phyloP scores from a whole-genome alignment of 192 early-diverging fungal species.

The Gigaspora rosea region DNA sequence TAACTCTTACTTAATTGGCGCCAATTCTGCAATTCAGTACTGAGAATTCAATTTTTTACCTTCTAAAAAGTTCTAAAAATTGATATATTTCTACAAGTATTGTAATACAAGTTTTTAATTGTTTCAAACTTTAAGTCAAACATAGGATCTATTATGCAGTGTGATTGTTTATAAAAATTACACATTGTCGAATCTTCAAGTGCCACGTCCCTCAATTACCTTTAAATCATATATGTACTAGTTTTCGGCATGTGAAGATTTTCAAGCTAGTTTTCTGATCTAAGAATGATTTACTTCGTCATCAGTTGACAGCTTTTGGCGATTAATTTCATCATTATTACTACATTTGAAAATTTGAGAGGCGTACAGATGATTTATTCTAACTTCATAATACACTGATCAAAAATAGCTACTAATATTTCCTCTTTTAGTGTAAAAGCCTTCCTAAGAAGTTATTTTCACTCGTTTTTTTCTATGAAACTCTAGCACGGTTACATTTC shows the following conservation, averaged over 20 bases:
- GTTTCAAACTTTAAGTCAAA: too few species aligned
- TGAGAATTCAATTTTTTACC: too few species aligned
- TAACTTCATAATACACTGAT: not conserved
- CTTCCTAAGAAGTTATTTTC: not conserved
- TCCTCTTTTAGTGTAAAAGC: not conserved
- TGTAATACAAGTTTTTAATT: too few species aligned
- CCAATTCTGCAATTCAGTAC: too few species aligned
- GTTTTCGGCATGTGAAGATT: not conserved
- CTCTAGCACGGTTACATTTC: too few species aligned
- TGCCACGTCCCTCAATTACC: not conserved
- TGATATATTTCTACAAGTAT: too few species aligned
- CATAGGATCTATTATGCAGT: too few species aligned
- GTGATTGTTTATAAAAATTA: too few species aligned
- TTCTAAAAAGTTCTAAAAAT: too few species aligned
- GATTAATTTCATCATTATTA: slow-evolving; percentile 6
- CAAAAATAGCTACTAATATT: not conserved
- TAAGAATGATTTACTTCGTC: not conserved
- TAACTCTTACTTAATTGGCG: too few species aligned
- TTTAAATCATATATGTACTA: not conserved
- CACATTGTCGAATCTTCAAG: not conserved
- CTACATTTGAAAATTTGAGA: not conserved
- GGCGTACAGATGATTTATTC: not conserved
- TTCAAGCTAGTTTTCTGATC: not conserved
- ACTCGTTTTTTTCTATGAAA: too few species aligned
- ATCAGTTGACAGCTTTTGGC: not conserved